Base-by-base conservation (phyloP, 345 rosid species). In the Ricinus communis region DNA sequence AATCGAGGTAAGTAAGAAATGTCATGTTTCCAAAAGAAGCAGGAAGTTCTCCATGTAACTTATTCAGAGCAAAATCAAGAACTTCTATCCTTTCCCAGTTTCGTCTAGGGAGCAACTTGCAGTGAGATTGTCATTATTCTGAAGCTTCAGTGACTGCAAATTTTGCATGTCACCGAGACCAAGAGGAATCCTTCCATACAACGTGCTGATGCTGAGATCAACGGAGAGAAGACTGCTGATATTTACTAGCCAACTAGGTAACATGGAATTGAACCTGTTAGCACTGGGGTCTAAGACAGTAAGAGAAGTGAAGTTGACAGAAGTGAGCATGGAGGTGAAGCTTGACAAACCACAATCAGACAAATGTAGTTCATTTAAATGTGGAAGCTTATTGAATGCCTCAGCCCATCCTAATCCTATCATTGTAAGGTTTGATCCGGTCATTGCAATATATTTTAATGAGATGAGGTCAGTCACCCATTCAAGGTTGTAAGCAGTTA, bases 11-110 rank as follows among this genome's bases (percentile, higher is more conserved):
- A 46, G 68, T 75, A 45, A 85, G 83, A 71, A 69, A 71, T 25
- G 75, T 70, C 76, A 83, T 72, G 79, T 83, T 85, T 25, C 84
- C 87, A 43, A 83, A 50, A 16, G 82, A 79, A 71, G 46, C 30
- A 16, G 89, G 89, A 63, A 85, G 75, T 60, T 61, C 41, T 12
- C 81, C 85, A 15, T 83, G 85, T 22, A 83, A 7, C 21, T 62
- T 75, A 47, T 75, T 83, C 0, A 52, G 21, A 31, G 71, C 71
- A 28, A 85, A 74, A 47, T 68, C 52, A 31, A 83, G 61, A 71
- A 77, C 71, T 36, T 80, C 60, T 18, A 81, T 76, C 28, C 47
- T 85, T 66, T 53, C 53, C 88, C 86, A 85, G 19, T 77, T 74
- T 65, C 81, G 73, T 1, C 58, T 62, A 13, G 83, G 68, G 30